A percentile compares a stretch with the other conserved stretches of the same genome.
phyloP scores from a whole-genome alignment of 192 early-diverging fungal species.

The Funneliformis geosporum region DNA sequence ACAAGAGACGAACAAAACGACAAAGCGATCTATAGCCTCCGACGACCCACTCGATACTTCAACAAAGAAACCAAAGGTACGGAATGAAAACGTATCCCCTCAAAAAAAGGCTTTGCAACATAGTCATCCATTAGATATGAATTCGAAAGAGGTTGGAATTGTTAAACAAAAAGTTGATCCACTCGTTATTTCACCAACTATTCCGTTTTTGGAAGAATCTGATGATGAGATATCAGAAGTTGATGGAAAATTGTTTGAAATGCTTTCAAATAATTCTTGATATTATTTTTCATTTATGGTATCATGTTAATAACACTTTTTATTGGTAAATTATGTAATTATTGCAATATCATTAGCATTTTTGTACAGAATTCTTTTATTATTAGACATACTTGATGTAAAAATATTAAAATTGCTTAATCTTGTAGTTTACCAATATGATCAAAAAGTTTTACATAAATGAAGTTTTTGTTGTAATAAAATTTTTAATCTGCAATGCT shows the following conservation, averaged over 20 bases:
- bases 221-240: background rate
- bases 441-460: no score
- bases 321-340: no score
- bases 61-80: background rate
- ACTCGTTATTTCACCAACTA: background rate
- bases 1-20: background rate
- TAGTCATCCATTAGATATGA: background rate
- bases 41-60: background rate
- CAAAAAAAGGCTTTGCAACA: background rate
- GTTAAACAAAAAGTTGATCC: background rate
- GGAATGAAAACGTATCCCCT: background rate
- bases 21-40: background rate
- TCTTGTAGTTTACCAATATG: no score
- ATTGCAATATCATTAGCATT: no score
- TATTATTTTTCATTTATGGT: background rate
- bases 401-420: no score
- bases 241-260: background rate
- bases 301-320: background rate
- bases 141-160: background rate
- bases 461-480: no score
- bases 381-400: no score
- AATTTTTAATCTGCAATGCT: no score
- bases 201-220: constrained; percentile 1
- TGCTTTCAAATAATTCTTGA: background rate
- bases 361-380: no score